A percentile compares a stretch with the other conserved stretches of the same genome.
phyloP scores from a whole-genome alignment of 768 basidiomycete species.

The Trametopsis cervina region DNA sequence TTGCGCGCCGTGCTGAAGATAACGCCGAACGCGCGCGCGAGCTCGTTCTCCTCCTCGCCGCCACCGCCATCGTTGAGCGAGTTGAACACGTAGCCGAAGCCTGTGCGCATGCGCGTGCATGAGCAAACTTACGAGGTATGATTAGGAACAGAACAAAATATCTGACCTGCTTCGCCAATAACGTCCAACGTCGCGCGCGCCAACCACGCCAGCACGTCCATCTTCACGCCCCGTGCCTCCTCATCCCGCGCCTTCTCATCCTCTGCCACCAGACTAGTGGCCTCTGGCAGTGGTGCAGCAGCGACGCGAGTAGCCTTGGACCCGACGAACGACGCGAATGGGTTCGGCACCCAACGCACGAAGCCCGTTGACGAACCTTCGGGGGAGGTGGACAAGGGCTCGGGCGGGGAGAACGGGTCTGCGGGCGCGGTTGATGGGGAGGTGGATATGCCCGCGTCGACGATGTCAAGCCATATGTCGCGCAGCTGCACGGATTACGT shows the following conservation, averaged over 20 bases:
- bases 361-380: conserved; percentile 11
- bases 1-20: conserved; percentile 48
- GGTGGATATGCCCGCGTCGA: conserved; percentile 7
- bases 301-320: conserved; percentile 14
- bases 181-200: conserved; percentile 67
- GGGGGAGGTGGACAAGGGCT: conserved; percentile 3
- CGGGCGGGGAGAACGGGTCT: conserved; percentile 7
- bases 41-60: conserved; percentile 32
- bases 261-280: too few relatives aligned
- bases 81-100: conserved; percentile 51
- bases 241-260: background rate
- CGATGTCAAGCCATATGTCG: conserved; percentile 33
- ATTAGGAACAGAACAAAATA: background rate
- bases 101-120: conserved; percentile 21
- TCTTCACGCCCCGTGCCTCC: conserved; percentile 14
- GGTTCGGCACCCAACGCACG: conserved; percentile 14
- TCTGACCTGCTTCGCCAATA: conserved; percentile 60
- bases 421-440: background rate
- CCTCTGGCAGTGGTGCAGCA: background rate
- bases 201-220: conserved; percentile 62
- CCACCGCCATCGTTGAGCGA: conserved; percentile 31
- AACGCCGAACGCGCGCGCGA: conserved; percentile 46
- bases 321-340: conserved; percentile 18
- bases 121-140: background rate
- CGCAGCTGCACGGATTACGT: conserved; percentile 33